Percentiles rank a stretch among this genome's conserved stretches.
Evolutionary conservation across 805 yeast species (phyloP).

Genomic region (Zygosaccharomyces bailii): DNA sequence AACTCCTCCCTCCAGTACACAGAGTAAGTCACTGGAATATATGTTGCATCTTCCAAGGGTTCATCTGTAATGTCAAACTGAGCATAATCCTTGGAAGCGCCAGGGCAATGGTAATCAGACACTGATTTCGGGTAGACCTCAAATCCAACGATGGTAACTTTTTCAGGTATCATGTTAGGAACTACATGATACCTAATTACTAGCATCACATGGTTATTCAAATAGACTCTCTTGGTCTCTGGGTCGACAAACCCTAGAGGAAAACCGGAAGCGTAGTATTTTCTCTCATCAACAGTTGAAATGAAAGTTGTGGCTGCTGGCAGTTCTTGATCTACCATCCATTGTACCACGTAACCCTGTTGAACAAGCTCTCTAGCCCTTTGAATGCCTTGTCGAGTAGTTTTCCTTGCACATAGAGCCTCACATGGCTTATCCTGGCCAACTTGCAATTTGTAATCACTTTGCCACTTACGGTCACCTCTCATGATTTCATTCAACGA

Average conservation of each 20-base stretch:
- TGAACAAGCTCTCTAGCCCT: conserved; percentile 60
- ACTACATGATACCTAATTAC: conserved; percentile 68
- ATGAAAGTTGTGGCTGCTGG: conserved; percentile 88
- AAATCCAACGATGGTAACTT: conserved; percentile 73
- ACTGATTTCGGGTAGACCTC: conserved; percentile 88
- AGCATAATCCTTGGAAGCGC: conserved; percentile 57
- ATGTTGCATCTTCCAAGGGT: conserved; percentile 34
- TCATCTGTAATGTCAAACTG: conserved; percentile 51
- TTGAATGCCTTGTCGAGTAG: conserved; percentile 47
- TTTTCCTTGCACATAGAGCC: conserved; percentile 63
- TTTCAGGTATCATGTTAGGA: conserved; percentile 39
- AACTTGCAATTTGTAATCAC: conserved; percentile 63
- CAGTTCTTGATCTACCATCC: conserved; percentile 71
- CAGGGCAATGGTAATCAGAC: conserved; percentile 65
- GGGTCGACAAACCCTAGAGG: conserved; percentile 70
- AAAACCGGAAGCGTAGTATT: conserved; percentile 83
- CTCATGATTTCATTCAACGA: conserved; percentile 73
- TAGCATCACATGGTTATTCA: conserved; percentile 78
- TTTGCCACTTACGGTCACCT: conserved; percentile 77
- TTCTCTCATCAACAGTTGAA: conserved; percentile 51
- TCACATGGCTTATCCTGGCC: conserved; percentile 64
- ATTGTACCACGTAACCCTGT: conserved; percentile 73
- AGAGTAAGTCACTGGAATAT: conserved; percentile 76
- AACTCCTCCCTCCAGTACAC: conserved; percentile 85
- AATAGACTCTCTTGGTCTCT: conserved; percentile 47